Evolutionary conservation across 768 basidiomycete genomes (phyloP).

Genomic region (Trametes coccinea): DNA sequence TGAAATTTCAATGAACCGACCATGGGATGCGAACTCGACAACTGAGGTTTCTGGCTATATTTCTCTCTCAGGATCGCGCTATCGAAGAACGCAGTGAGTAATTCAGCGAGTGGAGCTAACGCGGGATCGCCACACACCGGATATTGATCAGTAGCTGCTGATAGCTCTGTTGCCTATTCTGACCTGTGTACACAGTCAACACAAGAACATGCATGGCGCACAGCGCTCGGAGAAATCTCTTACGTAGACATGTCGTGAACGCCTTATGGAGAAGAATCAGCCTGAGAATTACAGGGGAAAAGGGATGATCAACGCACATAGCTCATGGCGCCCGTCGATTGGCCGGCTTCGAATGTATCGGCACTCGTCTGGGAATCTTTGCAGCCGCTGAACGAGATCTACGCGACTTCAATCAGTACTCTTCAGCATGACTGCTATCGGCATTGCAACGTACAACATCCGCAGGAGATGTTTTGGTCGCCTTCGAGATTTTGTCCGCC

Average conservation of each 20-base stretch:
- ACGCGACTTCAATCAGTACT: background rate
- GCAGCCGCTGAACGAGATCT: slow-evolving; percentile 87
- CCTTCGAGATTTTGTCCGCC: slow-evolving; percentile 56
- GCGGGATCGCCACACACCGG: slow-evolving; percentile 39
- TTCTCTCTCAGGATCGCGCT: slow-evolving; percentile 57
- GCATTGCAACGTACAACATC: slow-evolving; percentile 67
- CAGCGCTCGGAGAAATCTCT: slow-evolving; percentile 5
- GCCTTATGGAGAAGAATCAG: slow-evolving; percentile 39
- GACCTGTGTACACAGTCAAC: slow-evolving; percentile 31
- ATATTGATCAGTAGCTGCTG: slow-evolving; percentile 59
- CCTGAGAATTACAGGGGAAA: background rate
- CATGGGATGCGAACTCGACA: slow-evolving; percentile 76
- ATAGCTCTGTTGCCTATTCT: slow-evolving; percentile 62
- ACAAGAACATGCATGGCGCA: slow-evolving; percentile 4
- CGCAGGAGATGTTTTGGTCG: slow-evolving; percentile 74
- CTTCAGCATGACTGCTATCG: background rate
- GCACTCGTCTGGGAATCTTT: slow-evolving; percentile 86
- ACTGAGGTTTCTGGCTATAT: slow-evolving; percentile 70
- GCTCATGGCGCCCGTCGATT: slow-evolving; percentile 81
- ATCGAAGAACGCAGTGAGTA: background rate
- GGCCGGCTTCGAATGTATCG: slow-evolving; percentile 71
- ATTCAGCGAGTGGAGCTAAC: background rate
- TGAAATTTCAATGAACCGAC: slow-evolving; percentile 33
- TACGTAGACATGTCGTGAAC: slow-evolving; percentile 61
- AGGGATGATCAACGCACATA: slow-evolving; percentile 48